These are phyloP conservation scores for Euphorbia celastroides DNA, from an alignment of 441 rosid species.

Conservation along the genomic window DNA sequence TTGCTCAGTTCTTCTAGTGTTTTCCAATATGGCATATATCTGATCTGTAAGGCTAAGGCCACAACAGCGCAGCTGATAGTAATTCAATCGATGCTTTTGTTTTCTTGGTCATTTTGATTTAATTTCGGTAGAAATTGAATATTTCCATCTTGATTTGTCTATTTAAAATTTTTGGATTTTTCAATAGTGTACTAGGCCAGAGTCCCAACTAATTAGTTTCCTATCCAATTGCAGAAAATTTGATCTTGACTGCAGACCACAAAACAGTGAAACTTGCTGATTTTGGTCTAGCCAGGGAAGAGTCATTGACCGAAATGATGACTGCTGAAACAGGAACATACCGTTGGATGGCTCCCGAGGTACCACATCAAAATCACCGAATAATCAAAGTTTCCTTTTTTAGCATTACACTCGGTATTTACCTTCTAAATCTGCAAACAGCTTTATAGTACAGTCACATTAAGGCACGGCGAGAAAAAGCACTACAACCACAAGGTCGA, in stretches of 20 bases:
- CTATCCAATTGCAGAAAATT: constrained; percentile 54
- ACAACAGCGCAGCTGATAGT: not conserved
- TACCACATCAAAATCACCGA: constrained; percentile 16
- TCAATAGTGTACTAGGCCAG: not conserved
- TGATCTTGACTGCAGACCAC: constrained; percentile 77
- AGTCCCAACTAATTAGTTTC: not conserved
- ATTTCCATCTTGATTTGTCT: too few species aligned
- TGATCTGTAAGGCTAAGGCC: too few species aligned
- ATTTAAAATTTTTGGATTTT: not conserved
- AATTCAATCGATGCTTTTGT: not conserved
- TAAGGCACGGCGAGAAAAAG: constrained; percentile 94
- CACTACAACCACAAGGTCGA: constrained; percentile 95
- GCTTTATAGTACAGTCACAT: constrained; percentile 94
- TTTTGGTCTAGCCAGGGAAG: constrained; percentile 98
- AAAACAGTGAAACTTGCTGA: constrained; percentile 87
- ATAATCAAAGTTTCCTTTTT: not conserved
- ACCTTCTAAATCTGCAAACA: constrained; percentile 24
- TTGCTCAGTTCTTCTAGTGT: too few species aligned
- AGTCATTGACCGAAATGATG: constrained; percentile 96
- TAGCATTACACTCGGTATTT: constrained; percentile 4
- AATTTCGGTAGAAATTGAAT: not conserved
- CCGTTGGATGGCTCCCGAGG: constrained; percentile 99
- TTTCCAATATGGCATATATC: not conserved
- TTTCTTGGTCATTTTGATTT: not conserved
- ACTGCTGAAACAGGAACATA: constrained; percentile 97